phyloP scores from a whole-genome alignment of 2,329 filamentous ascomycete genomes.

The Diaporthe sp. region DNA sequence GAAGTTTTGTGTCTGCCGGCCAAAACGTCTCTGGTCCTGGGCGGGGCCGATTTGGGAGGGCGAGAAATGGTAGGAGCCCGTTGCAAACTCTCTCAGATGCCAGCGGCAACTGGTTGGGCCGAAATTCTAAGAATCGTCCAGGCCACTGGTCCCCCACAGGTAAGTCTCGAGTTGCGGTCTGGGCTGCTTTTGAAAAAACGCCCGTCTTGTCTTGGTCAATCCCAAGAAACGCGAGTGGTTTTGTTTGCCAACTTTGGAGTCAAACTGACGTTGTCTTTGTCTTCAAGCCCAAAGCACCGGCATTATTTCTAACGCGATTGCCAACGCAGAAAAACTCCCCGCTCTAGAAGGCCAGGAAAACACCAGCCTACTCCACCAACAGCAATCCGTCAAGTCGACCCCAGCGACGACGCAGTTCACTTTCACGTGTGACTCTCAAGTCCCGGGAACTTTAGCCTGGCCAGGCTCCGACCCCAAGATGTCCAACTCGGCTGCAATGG shows the following conservation, averaged over 20 bases:
- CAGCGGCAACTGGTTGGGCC: slow-evolving; percentile 67
- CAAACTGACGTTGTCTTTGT: slow-evolving; percentile 43
- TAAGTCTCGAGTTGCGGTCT: slow-evolving; percentile 52
- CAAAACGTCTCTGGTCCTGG: slow-evolving; percentile 88
- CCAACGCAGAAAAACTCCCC: slow-evolving; percentile 82
- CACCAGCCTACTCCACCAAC: slow-evolving; percentile 78
- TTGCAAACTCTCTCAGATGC: slow-evolving; percentile 72
- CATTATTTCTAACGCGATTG: slow-evolving; percentile 93
- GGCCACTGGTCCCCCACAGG: slow-evolving; percentile 61
- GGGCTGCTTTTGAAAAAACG: background rate
- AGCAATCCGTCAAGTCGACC: slow-evolving; percentile 67
- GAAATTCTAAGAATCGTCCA: slow-evolving; percentile 60
- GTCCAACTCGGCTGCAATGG: slow-evolving; percentile 36
- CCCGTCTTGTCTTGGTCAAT: slow-evolving; percentile 8
- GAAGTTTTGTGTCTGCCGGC: slow-evolving; percentile 69
- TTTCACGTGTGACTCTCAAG: slow-evolving; percentile 94
- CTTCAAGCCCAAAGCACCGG: slow-evolving; percentile 68
- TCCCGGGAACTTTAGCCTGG: slow-evolving; percentile 83
- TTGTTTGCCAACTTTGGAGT: slow-evolving; percentile 30
- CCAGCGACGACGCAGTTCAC: slow-evolving; percentile 92
- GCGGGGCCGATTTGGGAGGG: slow-evolving; percentile 84
- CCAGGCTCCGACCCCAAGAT: slow-evolving; percentile 65
- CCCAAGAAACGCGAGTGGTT: slow-evolving; percentile 1
- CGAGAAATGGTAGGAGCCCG: slow-evolving; percentile 72
- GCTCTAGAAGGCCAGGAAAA: slow-evolving; percentile 80